These are phyloP conservation scores for Xanthoconium stramineum DNA, from an alignment of 768 basidiomycete species.

Conservation along the genomic window DNA sequence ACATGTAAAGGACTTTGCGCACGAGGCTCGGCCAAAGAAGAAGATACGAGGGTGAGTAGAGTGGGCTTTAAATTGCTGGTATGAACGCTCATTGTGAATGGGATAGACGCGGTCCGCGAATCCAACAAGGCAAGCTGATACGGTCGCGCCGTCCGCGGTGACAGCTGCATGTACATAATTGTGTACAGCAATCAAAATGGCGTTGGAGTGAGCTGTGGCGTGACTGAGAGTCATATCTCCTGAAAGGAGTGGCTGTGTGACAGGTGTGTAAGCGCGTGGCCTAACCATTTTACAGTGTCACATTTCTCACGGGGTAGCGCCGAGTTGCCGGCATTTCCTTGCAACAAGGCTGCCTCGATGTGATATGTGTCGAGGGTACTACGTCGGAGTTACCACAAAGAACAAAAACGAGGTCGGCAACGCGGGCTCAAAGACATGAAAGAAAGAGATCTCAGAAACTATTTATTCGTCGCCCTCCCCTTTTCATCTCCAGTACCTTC, in stretches of 20 bases:
- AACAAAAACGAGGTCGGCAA: constrained; percentile 42
- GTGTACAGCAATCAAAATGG: constrained; percentile 16
- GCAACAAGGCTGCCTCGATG: constrained; percentile 38
- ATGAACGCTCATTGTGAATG: neutral
- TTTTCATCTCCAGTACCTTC: constrained; percentile 18
- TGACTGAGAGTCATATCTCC: constrained; percentile 1
- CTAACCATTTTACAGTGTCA: constrained; percentile 27
- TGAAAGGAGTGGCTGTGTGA: constrained; percentile 18
- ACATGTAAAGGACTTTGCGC: constrained; percentile 57
- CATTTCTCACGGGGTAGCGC: constrained; percentile 28
- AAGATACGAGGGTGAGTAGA: constrained; percentile 70
- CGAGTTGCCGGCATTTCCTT: constrained; percentile 17
- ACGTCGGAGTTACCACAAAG: constrained; percentile 38
- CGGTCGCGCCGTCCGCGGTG: constrained; percentile 53
- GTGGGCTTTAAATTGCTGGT: neutral
- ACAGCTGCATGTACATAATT: constrained; percentile 5
- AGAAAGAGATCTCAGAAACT: constrained; percentile 32
- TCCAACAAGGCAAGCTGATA: constrained; percentile 72
- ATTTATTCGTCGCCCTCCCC: constrained; percentile 25
- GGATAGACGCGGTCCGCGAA: constrained; percentile 66
- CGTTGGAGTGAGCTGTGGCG: constrained; percentile 9
- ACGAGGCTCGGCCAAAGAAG: constrained; percentile 68
- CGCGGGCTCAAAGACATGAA: constrained; percentile 37
- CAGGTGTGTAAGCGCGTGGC: constrained; percentile 21
- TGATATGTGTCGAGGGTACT: constrained; percentile 33